Evolutionary conservation across 495 filamentous ascomycete genomes (phyloP).

Genomic region (Neurospora tetrasperma): DNA sequence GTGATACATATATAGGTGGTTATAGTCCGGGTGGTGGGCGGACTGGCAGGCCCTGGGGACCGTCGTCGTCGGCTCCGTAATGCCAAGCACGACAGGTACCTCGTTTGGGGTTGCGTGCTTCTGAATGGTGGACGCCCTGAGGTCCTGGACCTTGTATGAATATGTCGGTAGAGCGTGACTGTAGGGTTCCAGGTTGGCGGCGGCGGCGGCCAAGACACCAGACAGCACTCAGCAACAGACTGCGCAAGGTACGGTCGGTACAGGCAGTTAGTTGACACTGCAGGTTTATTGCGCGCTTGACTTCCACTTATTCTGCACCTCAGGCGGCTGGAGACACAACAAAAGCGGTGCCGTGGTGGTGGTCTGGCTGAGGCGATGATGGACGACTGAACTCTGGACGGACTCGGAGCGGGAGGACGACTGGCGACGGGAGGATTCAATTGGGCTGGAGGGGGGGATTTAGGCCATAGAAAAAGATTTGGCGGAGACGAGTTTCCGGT

Average conservation of each 20-base stretch:
- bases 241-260: neutral
- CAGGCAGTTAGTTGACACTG: neutral
- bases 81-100: neutral
- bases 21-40: neutral
- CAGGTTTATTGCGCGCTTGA: neutral
- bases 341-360: neutral
- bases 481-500: neutral
- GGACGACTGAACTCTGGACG: neutral
- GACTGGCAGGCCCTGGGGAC: neutral
- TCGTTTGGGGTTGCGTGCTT: neutral
- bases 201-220: neutral
- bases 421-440: neutral
- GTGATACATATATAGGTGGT: neutral
- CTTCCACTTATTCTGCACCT: neutral
- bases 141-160: neutral
- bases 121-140: neutral
- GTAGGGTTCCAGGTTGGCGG: neutral
- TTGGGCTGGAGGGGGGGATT: neutral
- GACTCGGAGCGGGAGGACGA: neutral
- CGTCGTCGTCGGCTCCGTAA: neutral
- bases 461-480: neutral
- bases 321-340: neutral
- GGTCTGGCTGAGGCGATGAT: neutral
- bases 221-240: neutral
- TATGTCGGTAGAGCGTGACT: neutral